Percentiles rank a stretch among this genome's conserved stretches.
phyloP scores from a whole-genome alignment of 2,329 filamentous ascomycete genomes.

The Truncatella angustata region DNA sequence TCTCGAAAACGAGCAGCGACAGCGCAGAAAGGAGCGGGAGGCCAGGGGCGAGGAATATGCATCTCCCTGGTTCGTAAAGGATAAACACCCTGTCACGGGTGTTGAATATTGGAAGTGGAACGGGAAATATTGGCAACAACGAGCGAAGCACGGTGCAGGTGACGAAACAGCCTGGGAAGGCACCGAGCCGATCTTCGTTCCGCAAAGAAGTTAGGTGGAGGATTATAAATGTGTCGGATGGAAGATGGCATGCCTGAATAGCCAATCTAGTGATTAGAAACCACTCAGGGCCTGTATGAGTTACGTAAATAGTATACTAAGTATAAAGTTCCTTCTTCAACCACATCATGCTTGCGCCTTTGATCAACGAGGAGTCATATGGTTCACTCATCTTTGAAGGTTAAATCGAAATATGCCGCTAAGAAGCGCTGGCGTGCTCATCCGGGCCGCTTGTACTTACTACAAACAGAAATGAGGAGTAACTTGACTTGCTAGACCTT shows the following conservation, averaged over 20 bases:
- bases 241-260: no score
- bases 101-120: conserved; percentile 90
- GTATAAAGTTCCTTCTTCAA: no score
- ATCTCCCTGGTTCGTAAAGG: conserved; percentile 82
- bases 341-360: no score
- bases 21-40: conserved; percentile 71
- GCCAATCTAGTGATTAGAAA: no score
- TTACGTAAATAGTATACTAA: no score
- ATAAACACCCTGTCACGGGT: conserved; percentile 73
- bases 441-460: conserved; percentile 2
- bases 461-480: background rate
- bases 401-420: background rate
- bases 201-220: background rate
- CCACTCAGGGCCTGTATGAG: no score
- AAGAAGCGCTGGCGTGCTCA: background rate
- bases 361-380: no score
- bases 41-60: conserved; percentile 75
- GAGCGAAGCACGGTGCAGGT: conserved; percentile 64
- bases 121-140: conserved; percentile 80
- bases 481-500: background rate
- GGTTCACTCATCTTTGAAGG: no score
- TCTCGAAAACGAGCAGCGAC: conserved; percentile 87
- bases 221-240: no score
- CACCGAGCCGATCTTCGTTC: conserved; percentile 68
- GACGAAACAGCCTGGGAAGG: conserved; percentile 62